Evolutionary conservation across 495 filamentous ascomycete species (phyloP).

Genomic region (Penicillium roqueforti): DNA sequence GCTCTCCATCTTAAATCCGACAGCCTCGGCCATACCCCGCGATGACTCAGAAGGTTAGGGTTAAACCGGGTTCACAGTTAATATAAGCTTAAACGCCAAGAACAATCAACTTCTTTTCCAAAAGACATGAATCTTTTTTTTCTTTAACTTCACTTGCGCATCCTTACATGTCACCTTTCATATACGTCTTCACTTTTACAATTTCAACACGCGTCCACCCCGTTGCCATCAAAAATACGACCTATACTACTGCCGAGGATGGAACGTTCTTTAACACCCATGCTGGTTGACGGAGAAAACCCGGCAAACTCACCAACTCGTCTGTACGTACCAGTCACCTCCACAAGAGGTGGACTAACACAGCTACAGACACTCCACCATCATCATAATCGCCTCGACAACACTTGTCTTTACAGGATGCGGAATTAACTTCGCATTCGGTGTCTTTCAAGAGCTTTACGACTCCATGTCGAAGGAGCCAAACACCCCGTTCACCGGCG

Average conservation of each 20-base stretch:
- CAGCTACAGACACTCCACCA: slow-evolving; percentile 13
- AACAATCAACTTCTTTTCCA: not conserved
- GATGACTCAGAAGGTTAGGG: slow-evolving; percentile 1
- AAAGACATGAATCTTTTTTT: no score
- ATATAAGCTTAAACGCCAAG: not conserved
- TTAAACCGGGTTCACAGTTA: not conserved
- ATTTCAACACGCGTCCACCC: not conserved
- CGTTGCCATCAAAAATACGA: not conserved
- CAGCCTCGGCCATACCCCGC: not conserved
- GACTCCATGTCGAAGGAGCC: slow-evolving; percentile 32
- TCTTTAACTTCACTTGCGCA: no score
- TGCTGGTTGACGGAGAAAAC: slow-evolving; percentile 3
- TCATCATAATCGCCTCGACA: slow-evolving; percentile 30
- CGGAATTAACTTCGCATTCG: slow-evolving; percentile 44
- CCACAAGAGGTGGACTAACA: not conserved
- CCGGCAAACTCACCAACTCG: not conserved
- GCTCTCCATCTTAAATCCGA: no score
- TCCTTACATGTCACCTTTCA: no score
- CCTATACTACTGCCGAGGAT: not conserved
- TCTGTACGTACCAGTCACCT: slow-evolving; percentile 6
- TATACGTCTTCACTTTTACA: not conserved
- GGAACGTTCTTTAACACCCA: slow-evolving; percentile 9
- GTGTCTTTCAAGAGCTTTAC: slow-evolving; percentile 45
- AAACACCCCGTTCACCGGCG: slow-evolving; percentile 33
- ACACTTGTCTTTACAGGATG: slow-evolving; percentile 38